Percentiles rank a stretch among this genome's conserved stretches.
phyloP scores from a whole-genome alignment of 73 alveolate genomes.

The Symbiodinium natans region DNA sequence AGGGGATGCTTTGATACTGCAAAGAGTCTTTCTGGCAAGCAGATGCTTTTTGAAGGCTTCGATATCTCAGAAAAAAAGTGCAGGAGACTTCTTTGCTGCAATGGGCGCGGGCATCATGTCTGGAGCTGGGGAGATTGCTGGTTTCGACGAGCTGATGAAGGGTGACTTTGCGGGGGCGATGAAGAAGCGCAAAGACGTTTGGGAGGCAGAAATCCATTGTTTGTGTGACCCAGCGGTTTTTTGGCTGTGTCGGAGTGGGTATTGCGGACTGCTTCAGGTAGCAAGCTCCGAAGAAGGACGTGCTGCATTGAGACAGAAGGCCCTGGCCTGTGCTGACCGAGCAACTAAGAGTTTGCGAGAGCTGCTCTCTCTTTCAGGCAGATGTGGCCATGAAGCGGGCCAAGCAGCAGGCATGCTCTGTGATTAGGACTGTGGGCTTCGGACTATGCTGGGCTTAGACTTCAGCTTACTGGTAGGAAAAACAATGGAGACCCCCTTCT shows the following conservation, averaged over 20 bases:
- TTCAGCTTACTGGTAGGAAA: too few species aligned
- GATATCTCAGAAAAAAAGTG: too few species aligned
- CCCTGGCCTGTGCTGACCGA: neutral
- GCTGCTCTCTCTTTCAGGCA: neutral
- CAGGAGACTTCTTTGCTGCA: constrained; percentile 71
- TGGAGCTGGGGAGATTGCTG: constrained; percentile 71
- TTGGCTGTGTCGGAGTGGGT: neutral
- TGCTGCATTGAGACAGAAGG: constrained; percentile 38
- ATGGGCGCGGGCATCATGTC: constrained; percentile 91
- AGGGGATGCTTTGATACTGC: too few species aligned
- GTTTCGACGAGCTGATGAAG: constrained; percentile 74
- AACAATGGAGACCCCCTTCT: too few species aligned
- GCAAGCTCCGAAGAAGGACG: constrained; percentile 80
- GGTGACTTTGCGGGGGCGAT: constrained; percentile 70
- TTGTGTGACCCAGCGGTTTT: neutral
- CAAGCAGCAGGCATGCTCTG: constrained; percentile 41
- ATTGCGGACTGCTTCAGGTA: neutral
- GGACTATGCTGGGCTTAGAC: too few species aligned
- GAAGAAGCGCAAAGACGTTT: constrained; percentile 69
- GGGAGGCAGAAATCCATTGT: too few species aligned
- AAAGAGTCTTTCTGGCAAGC: too few species aligned
- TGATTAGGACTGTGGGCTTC: too few species aligned
- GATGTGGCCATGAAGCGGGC: constrained; percentile 88
- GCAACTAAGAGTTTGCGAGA: neutral
- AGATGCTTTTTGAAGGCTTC: too few species aligned